Base-by-base conservation (phyloP, 768 basidiomycete species). In the Suillus subaureus region DNA sequence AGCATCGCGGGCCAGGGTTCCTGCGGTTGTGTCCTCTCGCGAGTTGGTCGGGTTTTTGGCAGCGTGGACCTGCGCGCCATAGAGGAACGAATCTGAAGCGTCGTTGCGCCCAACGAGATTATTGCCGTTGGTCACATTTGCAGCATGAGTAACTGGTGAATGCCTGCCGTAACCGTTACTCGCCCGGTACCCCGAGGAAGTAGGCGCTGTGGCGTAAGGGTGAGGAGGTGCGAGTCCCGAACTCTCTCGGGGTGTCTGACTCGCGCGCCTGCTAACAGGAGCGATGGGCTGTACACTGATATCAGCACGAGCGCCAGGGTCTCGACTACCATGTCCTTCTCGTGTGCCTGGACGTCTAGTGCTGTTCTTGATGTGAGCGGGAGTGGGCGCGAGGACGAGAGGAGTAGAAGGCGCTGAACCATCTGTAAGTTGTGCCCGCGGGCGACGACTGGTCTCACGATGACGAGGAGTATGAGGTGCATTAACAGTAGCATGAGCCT, bases 161-260 rank as follows among this genome's bases (percentile, higher is more conserved):
- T 82, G 83, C 47, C 88, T 83, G 28, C 85, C 90, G 67, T 88
- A 91, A 63, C 77, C 74, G 65, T 76, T 75, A 43, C 79, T 77
- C 33, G 75, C 75, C 21, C 89, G 87, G 72, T 87, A 88, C 4
- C 84, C 86, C 51, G 80, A 83, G 1, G 85, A 79, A 64, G 82
- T 85, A 7, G 88, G 85, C 8, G 87, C 85, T 42, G 85, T 81
- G 11, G 91, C 92, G 64, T 93, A 93, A 39, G 92, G 92, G 72
- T 93, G 92, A 37, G 88, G 83, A 11, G 83, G 79, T 23, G 83
- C 78, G 47, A 89, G 81, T 12, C 82, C 82, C 37, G 74, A 80
- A 21, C 72, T 71, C 39, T 85, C 84, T 62, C 84, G 80, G 62
- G 84, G 85, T 61, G 85, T 86, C 72, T 90, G 89, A 71, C 91